Evolutionary conservation across 257 asterid species (phyloP), one percentile per base, ranked within the genome.

Genomic region (Primulina huaijiensis): DNA sequence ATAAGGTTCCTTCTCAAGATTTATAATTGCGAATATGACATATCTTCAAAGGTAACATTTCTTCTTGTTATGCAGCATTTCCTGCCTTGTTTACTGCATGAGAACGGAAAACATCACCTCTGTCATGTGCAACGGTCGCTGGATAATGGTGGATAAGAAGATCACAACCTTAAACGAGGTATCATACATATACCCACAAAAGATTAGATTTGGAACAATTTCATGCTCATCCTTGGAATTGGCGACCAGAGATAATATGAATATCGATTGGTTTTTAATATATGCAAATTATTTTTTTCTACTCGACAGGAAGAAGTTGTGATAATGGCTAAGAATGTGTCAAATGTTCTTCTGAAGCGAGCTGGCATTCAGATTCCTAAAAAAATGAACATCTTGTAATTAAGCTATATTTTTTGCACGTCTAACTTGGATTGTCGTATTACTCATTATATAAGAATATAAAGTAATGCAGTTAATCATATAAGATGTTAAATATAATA

Each of bases 31-130:
- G 9, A 38, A 8, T 8, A 38, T 38, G 50, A 8, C 14, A 9
- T 38, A 38, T 8, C 50, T 8, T 38, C 14, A 9, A 38, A 38
- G 50, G 50, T 9, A 8, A 76, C 52, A 64, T 60, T 23, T 27
- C 30, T 27, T 27, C 30, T 76, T 67, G 50, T 73, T 35, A 34
- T 88, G 91, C 89, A 90, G 97, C 89, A 86, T 90, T 64, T 90
- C 95, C 46, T 86, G 92, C 83, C 89, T 90, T 17, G 95, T 88
- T 53, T 90, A 86, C 75, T 74, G 92, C 85, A 82, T 86, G 95
- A 85, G 97, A 58, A 83, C 81, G 20, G 95, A 90, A 79, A 90
- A 88, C 46, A 88, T 86, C 17, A 74, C 77, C 20, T 86, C 93
- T 0, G 77, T 90, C 30, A 83, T 88, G 89, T 88, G 95, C 80